Conservation (phyloP, 495 filamentous ascomycete species). For the Xylaria curta region DNA sequence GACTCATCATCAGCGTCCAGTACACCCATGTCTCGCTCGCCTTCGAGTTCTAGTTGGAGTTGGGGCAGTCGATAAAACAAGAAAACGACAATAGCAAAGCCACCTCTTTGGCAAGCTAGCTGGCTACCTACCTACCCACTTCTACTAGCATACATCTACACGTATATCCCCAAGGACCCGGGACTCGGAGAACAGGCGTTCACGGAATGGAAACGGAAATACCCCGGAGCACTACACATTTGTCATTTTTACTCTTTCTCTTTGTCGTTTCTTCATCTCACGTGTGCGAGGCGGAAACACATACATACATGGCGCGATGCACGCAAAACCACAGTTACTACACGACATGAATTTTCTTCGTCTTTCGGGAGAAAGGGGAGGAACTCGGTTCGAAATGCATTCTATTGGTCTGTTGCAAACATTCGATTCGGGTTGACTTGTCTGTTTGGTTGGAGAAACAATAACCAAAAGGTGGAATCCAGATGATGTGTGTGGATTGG, state of each 20-base stretch:
- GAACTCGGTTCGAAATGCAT: not conserved
- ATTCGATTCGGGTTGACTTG: not conserved
- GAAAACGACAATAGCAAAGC: not conserved
- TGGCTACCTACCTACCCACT: constrained; percentile 23
- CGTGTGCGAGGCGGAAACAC: too few species aligned
- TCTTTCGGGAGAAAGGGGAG: not conserved
- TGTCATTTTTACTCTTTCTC: not conserved
- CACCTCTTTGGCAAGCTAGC: constrained; percentile 9
- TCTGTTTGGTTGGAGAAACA: not conserved
- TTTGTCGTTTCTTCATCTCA: not conserved
- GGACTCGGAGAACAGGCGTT: constrained; percentile 20
- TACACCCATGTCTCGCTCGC: constrained; percentile 23
- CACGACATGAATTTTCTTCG: not conserved
- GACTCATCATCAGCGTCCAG: constrained; percentile 29
- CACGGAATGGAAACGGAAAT: constrained; percentile 20
- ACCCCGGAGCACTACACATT: constrained; percentile 18
- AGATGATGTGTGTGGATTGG: not conserved
- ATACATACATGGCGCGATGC: not conserved
- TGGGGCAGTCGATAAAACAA: constrained; percentile 33
- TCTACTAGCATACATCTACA: not conserved
- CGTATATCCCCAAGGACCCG: constrained; percentile 8
- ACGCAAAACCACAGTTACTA: not conserved
- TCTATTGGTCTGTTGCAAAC: not conserved
- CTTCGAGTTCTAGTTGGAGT: constrained; percentile 35
- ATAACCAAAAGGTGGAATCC: not conserved